A percentile compares a stretch with the other conserved stretches of the same genome.
Conservation (phyloP, 2,329 filamentous ascomycete genomes). For the Rutstroemia sydowiana region DNA sequence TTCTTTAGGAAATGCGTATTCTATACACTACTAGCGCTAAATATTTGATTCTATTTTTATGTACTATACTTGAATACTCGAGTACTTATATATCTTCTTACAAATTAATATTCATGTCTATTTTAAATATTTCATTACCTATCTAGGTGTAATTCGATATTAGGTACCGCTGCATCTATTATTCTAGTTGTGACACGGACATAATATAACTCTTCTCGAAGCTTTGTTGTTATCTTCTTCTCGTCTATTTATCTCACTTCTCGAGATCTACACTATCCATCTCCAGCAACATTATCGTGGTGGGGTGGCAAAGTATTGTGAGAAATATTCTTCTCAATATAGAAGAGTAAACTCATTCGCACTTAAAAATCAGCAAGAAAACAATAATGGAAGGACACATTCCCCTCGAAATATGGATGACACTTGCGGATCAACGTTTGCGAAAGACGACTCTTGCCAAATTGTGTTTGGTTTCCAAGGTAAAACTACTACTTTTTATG, state of each 20-base stretch:
- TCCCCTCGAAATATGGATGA: background rate
- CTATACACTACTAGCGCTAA: no score
- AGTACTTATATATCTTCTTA: no score
- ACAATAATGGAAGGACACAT: background rate
- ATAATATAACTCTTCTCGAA: background rate
- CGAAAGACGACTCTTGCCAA: background rate
- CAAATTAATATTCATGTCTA: no score
- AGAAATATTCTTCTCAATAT: background rate
- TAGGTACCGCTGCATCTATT: no score
- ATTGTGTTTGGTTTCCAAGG: background rate
- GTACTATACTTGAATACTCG: no score
- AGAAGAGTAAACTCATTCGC: background rate
- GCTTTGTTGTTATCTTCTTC: background rate
- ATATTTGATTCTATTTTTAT: no score
- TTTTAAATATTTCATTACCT: no score
- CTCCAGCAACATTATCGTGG: no score
- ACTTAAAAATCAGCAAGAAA: background rate
- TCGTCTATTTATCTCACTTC: background rate
- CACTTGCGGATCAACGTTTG: background rate
- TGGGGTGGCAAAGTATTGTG: no score
- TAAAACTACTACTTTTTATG: background rate
- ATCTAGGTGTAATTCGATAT: no score
- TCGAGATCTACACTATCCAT: no score
- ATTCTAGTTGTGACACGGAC: background rate
- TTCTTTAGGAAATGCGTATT: no score